Percentiles rank a stretch among this genome's conserved stretches.
phyloP scores from a whole-genome alignment of 2,329 filamentous ascomycete species.

The Trichoderma brevicompactum region DNA sequence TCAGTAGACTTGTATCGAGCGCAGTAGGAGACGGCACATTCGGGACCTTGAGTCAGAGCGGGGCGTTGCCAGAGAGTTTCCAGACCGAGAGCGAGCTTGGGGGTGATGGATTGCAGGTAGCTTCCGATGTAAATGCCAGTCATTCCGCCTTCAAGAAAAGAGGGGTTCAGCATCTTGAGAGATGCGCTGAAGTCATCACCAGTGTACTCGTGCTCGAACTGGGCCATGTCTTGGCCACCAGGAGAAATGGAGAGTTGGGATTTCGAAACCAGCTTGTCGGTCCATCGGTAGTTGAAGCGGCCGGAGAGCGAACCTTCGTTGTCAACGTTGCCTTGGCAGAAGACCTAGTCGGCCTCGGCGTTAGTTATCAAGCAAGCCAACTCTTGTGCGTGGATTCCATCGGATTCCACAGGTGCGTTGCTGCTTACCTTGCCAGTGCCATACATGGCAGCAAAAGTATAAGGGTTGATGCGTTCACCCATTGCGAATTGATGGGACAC shows the following conservation, averaged over 20 bases:
- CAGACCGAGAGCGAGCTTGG: conserved; percentile 81
- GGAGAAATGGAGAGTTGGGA: conserved; percentile 83
- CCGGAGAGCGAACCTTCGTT: conserved; percentile 87
- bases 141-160: conserved; percentile 83
- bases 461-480: conserved; percentile 90
- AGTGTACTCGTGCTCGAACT: conserved; percentile 94
- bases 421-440: conserved; percentile 80
- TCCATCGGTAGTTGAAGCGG: conserved; percentile 93
- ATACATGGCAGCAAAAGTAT: conserved; percentile 92
- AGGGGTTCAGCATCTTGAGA: conserved; percentile 95
- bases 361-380: conserved; percentile 24
- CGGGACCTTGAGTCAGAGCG: conserved; percentile 82
- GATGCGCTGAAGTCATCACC: conserved; percentile 92
- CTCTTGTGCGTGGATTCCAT: not conserved
- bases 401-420: not conserved
- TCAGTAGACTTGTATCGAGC: conserved; percentile 89
- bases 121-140: conserved; percentile 96
- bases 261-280: conserved; percentile 79
- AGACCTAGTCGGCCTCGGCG: conserved; percentile 63
- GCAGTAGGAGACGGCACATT: conserved; percentile 87
- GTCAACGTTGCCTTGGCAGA: conserved; percentile 93
- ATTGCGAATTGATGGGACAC: conserved; percentile 96
- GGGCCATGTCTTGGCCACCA: conserved; percentile 82
- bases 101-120: conserved; percentile 92
- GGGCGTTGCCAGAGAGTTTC: conserved; percentile 94